These are phyloP conservation scores for Globisporangium cylindrosporum DNA, from an alignment of 352 stramenopile species.

Conservation along the genomic window DNA sequence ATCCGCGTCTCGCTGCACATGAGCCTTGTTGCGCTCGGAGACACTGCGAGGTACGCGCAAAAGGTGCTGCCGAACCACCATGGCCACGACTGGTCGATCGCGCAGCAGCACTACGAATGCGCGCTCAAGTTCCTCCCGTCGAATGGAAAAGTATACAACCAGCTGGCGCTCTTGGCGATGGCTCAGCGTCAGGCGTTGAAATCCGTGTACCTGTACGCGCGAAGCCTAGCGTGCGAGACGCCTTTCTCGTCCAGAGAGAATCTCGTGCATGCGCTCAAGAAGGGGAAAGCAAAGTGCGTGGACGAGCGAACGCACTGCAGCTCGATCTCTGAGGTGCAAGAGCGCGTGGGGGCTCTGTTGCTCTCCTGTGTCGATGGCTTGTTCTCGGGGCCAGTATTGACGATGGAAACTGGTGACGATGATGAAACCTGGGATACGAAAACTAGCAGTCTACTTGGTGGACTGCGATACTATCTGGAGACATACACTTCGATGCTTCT, in stretches of 20 bases:
- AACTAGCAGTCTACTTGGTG: neutral
- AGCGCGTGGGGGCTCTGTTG: constrained; percentile 10
- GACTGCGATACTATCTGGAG: constrained; percentile 9
- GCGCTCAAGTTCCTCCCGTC: constrained; percentile 36
- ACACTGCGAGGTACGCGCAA: constrained; percentile 43
- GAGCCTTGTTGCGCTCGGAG: constrained; percentile 45
- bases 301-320: neutral
- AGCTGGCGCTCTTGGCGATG: constrained; percentile 47
- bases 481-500: constrained; percentile 10
- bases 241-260: constrained; percentile 41
- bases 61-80: constrained; percentile 15
- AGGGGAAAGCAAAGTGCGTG: neutral
- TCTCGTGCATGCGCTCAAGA: constrained; percentile 30
- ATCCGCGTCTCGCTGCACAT: constrained; percentile 37
- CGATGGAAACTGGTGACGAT: neutral
- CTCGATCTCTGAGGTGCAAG: constrained; percentile 5
- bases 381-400: neutral
- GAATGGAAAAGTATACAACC: constrained; percentile 61
- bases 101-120: constrained; percentile 32
- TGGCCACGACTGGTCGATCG: constrained; percentile 27
- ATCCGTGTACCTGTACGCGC: constrained; percentile 42
- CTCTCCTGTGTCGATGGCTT: constrained; percentile 10
- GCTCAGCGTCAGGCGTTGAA: constrained; percentile 29
- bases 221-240: constrained; percentile 37
- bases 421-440: constrained; percentile 1